Conservation (phyloP, 1,284 basidiomycete species). For the Marasmius sp. region DNA sequence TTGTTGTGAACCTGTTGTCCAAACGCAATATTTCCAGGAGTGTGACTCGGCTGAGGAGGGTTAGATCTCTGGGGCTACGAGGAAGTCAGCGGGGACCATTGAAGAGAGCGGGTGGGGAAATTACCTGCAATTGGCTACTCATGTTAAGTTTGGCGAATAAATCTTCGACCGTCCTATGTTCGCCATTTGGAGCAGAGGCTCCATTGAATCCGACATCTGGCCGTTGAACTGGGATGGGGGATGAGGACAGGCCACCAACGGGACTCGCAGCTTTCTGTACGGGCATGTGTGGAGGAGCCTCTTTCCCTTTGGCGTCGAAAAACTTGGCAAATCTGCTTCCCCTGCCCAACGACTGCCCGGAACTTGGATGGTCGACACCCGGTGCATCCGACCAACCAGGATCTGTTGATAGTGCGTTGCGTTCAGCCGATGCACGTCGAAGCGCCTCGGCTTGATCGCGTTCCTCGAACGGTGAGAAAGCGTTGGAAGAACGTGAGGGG, state of each 20-base stretch:
- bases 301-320: slow-evolving; percentile 71
- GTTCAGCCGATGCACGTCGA: slow-evolving; percentile 34
- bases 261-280: slow-evolving; percentile 40
- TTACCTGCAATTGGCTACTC: slow-evolving; percentile 62
- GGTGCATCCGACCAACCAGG: slow-evolving; percentile 9
- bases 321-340: slow-evolving; percentile 83
- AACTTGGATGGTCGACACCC: slow-evolving; percentile 31
- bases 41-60: slow-evolving; percentile 21
- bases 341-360: slow-evolving; percentile 51
- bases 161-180: slow-evolving; percentile 68
- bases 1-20: slow-evolving; percentile 34
- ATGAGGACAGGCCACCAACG: slow-evolving; percentile 39
- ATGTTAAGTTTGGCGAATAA: slow-evolving; percentile 75
- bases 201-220: slow-evolving; percentile 43
- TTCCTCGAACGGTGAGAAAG: slow-evolving; percentile 63
- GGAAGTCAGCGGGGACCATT: slow-evolving; percentile 1
- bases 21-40: slow-evolving; percentile 24
- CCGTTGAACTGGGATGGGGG: slow-evolving; percentile 46
- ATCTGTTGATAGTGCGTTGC: slow-evolving; percentile 10
- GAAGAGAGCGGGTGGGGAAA: slow-evolving; percentile 9
- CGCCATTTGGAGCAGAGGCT: slow-evolving; percentile 36
- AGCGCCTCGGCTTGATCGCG: slow-evolving; percentile 37
- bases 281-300: slow-evolving; percentile 28
- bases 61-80: slow-evolving; percentile 28
- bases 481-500: slow-evolving; percentile 26